phyloP scores from a whole-genome alignment of 805 yeast species.

The Zygosaccharomyces gambellarensis region DNA sequence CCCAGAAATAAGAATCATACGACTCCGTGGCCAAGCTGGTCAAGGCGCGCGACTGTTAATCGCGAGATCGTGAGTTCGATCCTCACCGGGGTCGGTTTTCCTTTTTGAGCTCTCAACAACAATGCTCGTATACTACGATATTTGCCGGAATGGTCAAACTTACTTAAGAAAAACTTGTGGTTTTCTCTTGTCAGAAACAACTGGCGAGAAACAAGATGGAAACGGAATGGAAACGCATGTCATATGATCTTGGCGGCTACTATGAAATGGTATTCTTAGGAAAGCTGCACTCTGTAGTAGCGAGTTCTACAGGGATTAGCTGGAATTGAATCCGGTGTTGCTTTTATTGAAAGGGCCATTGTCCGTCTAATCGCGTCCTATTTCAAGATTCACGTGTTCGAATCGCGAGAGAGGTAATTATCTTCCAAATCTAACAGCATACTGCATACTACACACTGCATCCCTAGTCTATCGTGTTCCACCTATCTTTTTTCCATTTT shows the following conservation, averaged over 20 bases:
- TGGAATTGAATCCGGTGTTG: no score
- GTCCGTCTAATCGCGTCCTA: no score
- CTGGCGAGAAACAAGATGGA: not conserved
- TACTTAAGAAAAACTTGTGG: no score
- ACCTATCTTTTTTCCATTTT: not conserved
- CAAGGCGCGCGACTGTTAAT: conserved; percentile 56
- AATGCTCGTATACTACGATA: no score
- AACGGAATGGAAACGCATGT: not conserved
- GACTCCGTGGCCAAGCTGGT: conserved; percentile 52
- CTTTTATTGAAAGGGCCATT: no score
- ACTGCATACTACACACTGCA: not conserved
- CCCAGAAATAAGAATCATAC: not conserved
- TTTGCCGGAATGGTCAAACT: not conserved
- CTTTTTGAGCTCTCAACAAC: conserved; percentile 8
- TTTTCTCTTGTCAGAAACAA: not conserved
- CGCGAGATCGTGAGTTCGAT: conserved; percentile 55
- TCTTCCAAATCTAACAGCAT: not conserved
- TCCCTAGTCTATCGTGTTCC: not conserved
- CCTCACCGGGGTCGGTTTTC: conserved; percentile 48
- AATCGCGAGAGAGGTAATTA: not conserved
- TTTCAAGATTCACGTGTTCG: not conserved
- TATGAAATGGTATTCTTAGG: no score
- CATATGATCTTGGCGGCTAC: no score
- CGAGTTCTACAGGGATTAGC: no score
- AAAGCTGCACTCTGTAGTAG: no score